These are phyloP conservation scores for Claviceps pazoutovae DNA, from an alignment of 2,329 filamentous ascomycete genomes.

Conservation along the genomic window DNA sequence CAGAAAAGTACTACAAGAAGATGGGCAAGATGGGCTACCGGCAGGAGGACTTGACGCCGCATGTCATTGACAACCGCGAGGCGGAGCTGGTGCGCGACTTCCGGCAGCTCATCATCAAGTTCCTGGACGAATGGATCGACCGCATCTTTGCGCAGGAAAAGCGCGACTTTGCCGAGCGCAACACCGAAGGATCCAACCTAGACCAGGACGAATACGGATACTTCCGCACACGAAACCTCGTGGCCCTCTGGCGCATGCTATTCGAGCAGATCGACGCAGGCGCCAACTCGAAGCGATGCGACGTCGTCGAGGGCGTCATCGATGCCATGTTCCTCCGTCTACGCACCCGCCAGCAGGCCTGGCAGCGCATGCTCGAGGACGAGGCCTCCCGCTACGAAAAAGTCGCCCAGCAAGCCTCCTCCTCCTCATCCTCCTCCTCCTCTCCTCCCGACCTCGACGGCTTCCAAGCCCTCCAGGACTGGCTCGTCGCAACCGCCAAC, in stretches of 20 bases:
- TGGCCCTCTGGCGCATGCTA: constrained; percentile 96
- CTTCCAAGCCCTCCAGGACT: constrained; percentile 78
- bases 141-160: constrained; percentile 75
- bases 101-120: constrained; percentile 85
- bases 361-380: constrained; percentile 78
- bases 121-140: constrained; percentile 95
- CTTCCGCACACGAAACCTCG: constrained; percentile 80
- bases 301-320: constrained; percentile 88
- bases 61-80: constrained; percentile 82
- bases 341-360: constrained; percentile 66
- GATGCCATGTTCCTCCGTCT: constrained; percentile 90
- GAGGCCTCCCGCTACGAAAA: constrained; percentile 64
- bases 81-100: constrained; percentile 86
- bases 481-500: constrained; percentile 92
- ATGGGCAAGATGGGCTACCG: constrained; percentile 81
- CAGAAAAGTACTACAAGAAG: constrained; percentile 89
- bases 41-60: constrained; percentile 63
- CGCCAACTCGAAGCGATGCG: constrained; percentile 67
- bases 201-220: constrained; percentile 81
- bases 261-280: constrained; percentile 83
- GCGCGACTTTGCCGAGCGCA: constrained; percentile 66
- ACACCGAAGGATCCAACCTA: constrained; percentile 57
- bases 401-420: constrained; percentile 7
- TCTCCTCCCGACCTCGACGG: constrained; percentile 43
- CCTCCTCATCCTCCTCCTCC: neutral